Evolutionary conservation across 441 rosid genomes (phyloP).

Genomic region (Heliophila coronopifolia): DNA sequence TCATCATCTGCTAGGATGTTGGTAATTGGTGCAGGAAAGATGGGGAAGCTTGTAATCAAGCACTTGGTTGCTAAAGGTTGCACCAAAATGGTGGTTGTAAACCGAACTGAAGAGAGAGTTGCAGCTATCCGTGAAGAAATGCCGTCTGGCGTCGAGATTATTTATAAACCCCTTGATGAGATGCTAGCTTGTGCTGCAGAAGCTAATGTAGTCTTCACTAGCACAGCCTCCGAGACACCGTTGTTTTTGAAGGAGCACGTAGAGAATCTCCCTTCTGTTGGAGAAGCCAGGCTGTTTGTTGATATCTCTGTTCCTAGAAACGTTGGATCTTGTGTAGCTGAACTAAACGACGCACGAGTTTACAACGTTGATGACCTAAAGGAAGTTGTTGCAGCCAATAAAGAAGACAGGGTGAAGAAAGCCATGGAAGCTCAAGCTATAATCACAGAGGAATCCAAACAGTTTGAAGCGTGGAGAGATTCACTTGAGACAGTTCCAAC

Average conservation of each 20-base stretch:
- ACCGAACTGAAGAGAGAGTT: constrained; percentile 73
- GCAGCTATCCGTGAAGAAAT: constrained; percentile 63
- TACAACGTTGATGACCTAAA: constrained; percentile 93
- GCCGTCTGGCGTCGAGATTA: constrained; percentile 47
- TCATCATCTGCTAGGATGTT: constrained; percentile 56
- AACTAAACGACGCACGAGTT: constrained; percentile 45
- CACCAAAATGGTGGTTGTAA: constrained; percentile 71
- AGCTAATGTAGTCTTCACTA: constrained; percentile 84
- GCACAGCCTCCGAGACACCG: constrained; percentile 81
- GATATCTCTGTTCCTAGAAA: constrained; percentile 95
- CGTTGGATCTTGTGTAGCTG: constrained; percentile 70
- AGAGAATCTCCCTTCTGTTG: constrained; percentile 50
- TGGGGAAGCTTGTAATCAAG: constrained; percentile 95
- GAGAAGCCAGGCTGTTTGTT: constrained; percentile 59
- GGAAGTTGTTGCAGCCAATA: constrained; percentile 94
- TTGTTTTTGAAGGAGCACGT: constrained; percentile 65
- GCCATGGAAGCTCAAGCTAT: constrained; percentile 90
- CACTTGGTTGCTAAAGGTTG: constrained; percentile 94
- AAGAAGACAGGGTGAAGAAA: constrained; percentile 77
- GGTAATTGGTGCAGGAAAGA: constrained; percentile 90
- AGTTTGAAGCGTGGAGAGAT: constrained; percentile 92
- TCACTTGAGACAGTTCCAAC: constrained; percentile 91
- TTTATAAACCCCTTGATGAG: constrained; percentile 57
- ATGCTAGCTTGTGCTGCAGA: constrained; percentile 65
- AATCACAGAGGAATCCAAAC: constrained; percentile 65